phyloP scores from a whole-genome alignment of 495 filamentous ascomycete genomes.

The Saxophila tyrrhenica region DNA sequence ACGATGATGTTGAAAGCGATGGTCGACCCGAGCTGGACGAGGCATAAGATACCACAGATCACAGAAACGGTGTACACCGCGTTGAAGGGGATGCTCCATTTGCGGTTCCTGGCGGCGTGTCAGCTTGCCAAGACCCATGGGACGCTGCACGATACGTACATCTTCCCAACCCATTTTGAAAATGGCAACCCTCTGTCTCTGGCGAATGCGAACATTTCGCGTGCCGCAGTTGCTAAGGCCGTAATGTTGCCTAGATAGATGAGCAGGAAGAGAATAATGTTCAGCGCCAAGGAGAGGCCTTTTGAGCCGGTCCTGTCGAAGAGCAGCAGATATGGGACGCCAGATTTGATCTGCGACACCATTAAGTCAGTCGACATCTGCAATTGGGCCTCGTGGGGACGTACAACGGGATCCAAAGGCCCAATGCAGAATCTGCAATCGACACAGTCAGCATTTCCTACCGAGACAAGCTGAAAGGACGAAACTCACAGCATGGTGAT shows the following conservation, averaged over 20 bases:
- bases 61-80: slow-evolving; percentile 22
- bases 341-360: slow-evolving; percentile 10
- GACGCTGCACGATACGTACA: slow-evolving; percentile 4
- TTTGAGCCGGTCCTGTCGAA: slow-evolving; percentile 24
- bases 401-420: slow-evolving; percentile 10
- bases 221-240: slow-evolving; percentile 27
- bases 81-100: slow-evolving; percentile 26
- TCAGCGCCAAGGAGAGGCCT: slow-evolving; percentile 18
- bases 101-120: slow-evolving; percentile 4
- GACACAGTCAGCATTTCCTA: too few relatives aligned
- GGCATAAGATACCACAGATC: slow-evolving; percentile 15
- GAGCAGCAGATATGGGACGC: slow-evolving; percentile 19
- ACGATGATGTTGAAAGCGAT: slow-evolving; percentile 27
- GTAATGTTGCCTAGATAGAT: slow-evolving; percentile 23
- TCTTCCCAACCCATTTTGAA: slow-evolving; percentile 31
- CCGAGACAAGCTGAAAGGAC: too few relatives aligned
- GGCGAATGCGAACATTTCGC: slow-evolving; percentile 26
- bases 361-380: too few relatives aligned
- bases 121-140: neutral
- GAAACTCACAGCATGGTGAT: slow-evolving; percentile 23
- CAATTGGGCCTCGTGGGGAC: neutral
- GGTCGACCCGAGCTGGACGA: slow-evolving; percentile 26
- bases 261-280: slow-evolving; percentile 23
- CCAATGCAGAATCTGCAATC: slow-evolving; percentile 14
- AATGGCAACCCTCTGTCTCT: slow-evolving; percentile 34